Evolutionary conservation across 1,139 yeast species (phyloP).

Genomic region (Scheffersomyces insectosa): DNA sequence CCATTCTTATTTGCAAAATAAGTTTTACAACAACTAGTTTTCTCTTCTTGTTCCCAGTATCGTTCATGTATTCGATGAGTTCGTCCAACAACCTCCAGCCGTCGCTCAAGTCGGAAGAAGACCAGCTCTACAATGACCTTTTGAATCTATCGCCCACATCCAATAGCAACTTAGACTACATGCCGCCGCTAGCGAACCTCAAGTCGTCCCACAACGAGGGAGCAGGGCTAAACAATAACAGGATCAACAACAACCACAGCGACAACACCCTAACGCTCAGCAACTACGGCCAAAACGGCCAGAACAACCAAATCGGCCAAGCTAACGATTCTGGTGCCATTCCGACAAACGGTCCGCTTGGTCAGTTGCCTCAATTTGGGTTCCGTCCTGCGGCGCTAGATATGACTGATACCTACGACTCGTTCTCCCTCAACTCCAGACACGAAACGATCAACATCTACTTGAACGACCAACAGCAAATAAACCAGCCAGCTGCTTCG

Average conservation of each 20-base stretch:
- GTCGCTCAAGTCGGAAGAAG: slow-evolving; percentile 1
- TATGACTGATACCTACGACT: not conserved
- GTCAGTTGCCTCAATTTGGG: not conserved
- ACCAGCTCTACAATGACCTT: slow-evolving; percentile 11
- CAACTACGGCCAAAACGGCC: not conserved
- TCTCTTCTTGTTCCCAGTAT: not conserved
- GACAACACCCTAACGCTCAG: not conserved
- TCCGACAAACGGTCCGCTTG: too few species aligned
- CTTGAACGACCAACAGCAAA: slow-evolving; percentile 1
- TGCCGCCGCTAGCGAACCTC: not conserved
- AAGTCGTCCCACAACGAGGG: not conserved
- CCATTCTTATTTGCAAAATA: too few species aligned
- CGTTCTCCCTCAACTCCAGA: not conserved
- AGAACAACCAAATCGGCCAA: not conserved
- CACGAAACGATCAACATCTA: not conserved
- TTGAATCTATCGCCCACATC: slow-evolving; percentile 13
- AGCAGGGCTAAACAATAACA: not conserved
- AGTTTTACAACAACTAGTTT: not conserved
- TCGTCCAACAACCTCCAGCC: slow-evolving; percentile 1
- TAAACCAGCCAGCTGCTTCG: not conserved
- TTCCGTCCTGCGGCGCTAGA: not conserved
- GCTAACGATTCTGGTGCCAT: not conserved
- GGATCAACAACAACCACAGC: not conserved
- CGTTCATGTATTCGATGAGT: slow-evolving; percentile 1
- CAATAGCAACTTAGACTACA: not conserved